phyloP scores from a whole-genome alignment of 345 rosid genomes.

The Aethionema arabicum region DNA sequence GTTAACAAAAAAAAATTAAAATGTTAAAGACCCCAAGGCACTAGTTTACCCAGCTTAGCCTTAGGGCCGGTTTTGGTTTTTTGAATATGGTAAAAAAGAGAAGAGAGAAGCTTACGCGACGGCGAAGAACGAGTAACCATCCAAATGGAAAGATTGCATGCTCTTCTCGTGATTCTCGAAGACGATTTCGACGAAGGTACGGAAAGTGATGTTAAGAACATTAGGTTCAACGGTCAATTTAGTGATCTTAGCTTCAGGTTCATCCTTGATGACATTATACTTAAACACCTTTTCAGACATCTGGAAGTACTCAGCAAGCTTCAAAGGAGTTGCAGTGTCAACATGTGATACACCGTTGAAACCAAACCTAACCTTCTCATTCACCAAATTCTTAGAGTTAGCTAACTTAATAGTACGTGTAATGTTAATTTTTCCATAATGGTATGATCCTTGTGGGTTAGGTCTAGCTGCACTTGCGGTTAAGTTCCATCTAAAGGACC shows the following conservation, averaged over 20 bases:
- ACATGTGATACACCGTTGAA: slow-evolving; percentile 63
- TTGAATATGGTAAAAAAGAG: neutral
- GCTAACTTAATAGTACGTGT: slow-evolving; percentile 68
- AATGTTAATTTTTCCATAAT: slow-evolving; percentile 64
- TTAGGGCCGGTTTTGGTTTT: too few species aligned
- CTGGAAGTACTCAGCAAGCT: slow-evolving; percentile 63
- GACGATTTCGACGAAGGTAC: slow-evolving; percentile 66
- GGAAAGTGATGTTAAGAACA: slow-evolving; percentile 62
- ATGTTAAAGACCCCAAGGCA: too few species aligned
- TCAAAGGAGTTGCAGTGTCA: slow-evolving; percentile 54
- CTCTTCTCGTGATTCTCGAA: slow-evolving; percentile 73
- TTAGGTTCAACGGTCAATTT: slow-evolving; percentile 41
- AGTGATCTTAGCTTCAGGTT: slow-evolving; percentile 38
- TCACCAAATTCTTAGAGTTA: slow-evolving; percentile 39
- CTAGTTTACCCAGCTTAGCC: too few species aligned
- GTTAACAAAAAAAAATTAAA: too few species aligned
- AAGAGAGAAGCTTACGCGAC: slow-evolving; percentile 54
- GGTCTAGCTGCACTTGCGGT: slow-evolving; percentile 81
- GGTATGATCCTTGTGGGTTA: slow-evolving; percentile 82
- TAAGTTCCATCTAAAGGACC: slow-evolving; percentile 74
- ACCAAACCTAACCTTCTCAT: slow-evolving; percentile 60
- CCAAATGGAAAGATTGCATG: slow-evolving; percentile 64
- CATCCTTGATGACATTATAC: slow-evolving; percentile 49
- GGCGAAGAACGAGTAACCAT: slow-evolving; percentile 75
- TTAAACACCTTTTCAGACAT: slow-evolving; percentile 52